These are phyloP conservation scores for Pholiota microspora DNA, from an alignment of 768 basidiomycete species.

Conservation along the genomic window DNA sequence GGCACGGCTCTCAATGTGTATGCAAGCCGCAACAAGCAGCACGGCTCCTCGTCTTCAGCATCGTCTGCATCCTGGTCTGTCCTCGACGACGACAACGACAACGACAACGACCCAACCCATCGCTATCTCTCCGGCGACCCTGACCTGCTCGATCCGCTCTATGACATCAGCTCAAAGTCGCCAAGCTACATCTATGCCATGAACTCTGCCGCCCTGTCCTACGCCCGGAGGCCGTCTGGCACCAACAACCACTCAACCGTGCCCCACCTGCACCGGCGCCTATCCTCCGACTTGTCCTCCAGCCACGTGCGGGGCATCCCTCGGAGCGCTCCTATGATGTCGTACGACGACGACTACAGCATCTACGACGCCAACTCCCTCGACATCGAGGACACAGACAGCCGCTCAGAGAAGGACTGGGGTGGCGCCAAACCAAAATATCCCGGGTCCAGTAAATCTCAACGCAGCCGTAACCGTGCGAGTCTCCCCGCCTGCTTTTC, in stretches of 20 bases:
- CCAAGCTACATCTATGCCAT: slow-evolving; percentile 32
- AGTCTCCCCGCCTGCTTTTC: slow-evolving; percentile 78
- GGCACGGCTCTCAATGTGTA: slow-evolving; percentile 52
- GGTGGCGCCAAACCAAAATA: slow-evolving; percentile 21
- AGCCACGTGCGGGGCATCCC: slow-evolving; percentile 37
- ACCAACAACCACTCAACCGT: slow-evolving; percentile 68
- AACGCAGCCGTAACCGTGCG: slow-evolving; percentile 61
- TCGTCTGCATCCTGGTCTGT: slow-evolving; percentile 63
- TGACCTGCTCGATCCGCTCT: slow-evolving; percentile 32
- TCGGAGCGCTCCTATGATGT: slow-evolving; percentile 40
- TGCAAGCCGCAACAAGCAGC: slow-evolving; percentile 44
- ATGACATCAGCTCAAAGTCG: slow-evolving; percentile 44
- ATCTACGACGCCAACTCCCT: slow-evolving; percentile 39
- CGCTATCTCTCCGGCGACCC: slow-evolving; percentile 30
- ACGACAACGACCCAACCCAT: slow-evolving; percentile 49
- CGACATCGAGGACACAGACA: slow-evolving; percentile 29
- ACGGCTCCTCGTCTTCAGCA: slow-evolving; percentile 61
- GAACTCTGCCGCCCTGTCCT: slow-evolving; percentile 50
- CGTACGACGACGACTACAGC: slow-evolving; percentile 45
- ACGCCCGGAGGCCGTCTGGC: slow-evolving; percentile 67
- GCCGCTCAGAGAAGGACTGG: slow-evolving; percentile 24
- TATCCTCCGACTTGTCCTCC: slow-evolving; percentile 42
- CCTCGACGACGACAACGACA: slow-evolving; percentile 66
- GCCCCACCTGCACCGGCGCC: slow-evolving; percentile 53
- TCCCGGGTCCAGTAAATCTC: slow-evolving; percentile 33